Evolutionary conservation across 176 grass and related monocot species (phyloP), one percentile per base, ranked within the genome.

Genomic region (Raddia distichophylla): DNA sequence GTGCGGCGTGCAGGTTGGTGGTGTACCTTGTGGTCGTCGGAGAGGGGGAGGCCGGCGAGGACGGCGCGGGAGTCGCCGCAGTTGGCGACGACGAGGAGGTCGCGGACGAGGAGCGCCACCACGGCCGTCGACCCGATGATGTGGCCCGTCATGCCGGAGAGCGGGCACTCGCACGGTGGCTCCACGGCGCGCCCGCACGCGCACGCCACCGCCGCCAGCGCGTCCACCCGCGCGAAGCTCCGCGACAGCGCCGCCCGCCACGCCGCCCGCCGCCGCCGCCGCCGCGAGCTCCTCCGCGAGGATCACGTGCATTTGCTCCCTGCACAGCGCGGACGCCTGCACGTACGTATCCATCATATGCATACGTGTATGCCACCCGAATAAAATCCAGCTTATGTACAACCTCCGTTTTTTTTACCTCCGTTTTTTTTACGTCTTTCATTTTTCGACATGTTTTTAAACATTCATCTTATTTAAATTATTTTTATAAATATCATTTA

Each of bases 121-220:
- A 93, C 96, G 66, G 96, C 96, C 13, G 96, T 98, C 61, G 96
- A 98, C 0, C 96, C 96, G 3, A 95, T 89, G 83, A 98, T 90
- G 60, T 78, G 66, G 60, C 82, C 73, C 19, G 56, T 18, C 10
- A 62, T 80, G 49, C 61, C 82, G 3, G 87, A 81, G 7, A 81
- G 78, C 71, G 84, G 75, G 86, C 95, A 98, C 0, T 15, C 3
- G 90, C 95, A 98, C 37, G 33, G 22, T 11, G 92, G 86, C 20
- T 32, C n/a, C 7, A 54, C 54, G 13, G 82, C 69, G 7, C 64
- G 77, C 0, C 95, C 95, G 75, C 95, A 98, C 34, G 90, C 95
- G 85, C 92, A 98, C 43, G 90, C 84, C 37, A 47, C 44, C 42
- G 82, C 20, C 14, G 90, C 86, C 79, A 95, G 80, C 10, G 17